Base-by-base conservation (phyloP, 2,329 filamentous ascomycete genomes). In the Dothistroma septosporum region DNA sequence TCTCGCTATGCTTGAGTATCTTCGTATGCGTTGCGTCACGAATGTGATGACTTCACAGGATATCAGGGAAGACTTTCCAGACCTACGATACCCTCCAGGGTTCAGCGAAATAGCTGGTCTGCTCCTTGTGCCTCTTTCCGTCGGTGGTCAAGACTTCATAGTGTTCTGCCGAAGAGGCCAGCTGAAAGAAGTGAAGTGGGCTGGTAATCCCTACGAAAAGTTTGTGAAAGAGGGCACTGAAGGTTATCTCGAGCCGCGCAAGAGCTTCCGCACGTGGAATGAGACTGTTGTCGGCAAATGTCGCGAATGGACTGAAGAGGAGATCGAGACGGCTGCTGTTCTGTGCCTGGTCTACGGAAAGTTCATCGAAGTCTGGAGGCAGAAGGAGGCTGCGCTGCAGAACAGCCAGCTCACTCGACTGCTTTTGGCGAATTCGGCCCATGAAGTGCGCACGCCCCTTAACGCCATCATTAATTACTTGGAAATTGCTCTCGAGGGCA, bases 391-490 rank as follows among this genome's bases (percentile, higher is more conserved):
- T 1, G 90, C 90, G 0, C 72, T 96, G 61, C 88, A 95, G 68
- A 93, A 81, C 71, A 95, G 89, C 66, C 88, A 92, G 61, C 79
- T 96, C 1, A 96, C 91, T 0, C 82, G 85, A 52, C 76, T 96
- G 4, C 76, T 96, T 1, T 79, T 96, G 22, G 90, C 91, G 4
- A 96, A 96, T 66, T 95, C 91, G 0, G 92, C 92, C 0, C 92
- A 96, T 65, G 92, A 96, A 77, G 91, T 96, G 9, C 87, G 92
- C 54, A 96, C 92, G 0, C 92, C 92, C 0, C 77, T 96, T 1
- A 96, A 96, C 70, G 92, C 92, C 16, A 96, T 96, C 69, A 95
- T 96, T 75, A 96, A 96, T 68, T 96, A 95, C 67, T 82, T 96
- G 0, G 92, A 96, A 68, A 96, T 96, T 65, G 92, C 92, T 0